Percentiles rank a stretch among this genome's conserved stretches.
Conservation (phyloP, 2,329 filamentous ascomycete genomes). For the Paracoccidioides brasiliensis region DNA sequence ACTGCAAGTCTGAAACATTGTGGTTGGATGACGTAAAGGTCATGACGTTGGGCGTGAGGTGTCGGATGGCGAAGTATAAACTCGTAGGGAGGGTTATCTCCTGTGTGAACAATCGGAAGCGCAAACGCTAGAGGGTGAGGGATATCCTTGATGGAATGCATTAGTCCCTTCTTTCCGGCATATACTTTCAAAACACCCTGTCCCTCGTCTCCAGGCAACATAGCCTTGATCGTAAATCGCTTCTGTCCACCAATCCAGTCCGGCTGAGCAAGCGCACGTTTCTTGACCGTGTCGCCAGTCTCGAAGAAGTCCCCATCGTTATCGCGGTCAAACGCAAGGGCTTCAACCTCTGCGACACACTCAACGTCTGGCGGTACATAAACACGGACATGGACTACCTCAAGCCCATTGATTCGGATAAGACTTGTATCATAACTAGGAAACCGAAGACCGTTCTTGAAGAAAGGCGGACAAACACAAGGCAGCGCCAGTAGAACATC, state of each 20-base stretch:
- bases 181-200: conserved; percentile 81
- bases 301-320: conserved; percentile 87
- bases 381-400: conserved; percentile 83
- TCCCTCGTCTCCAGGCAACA: conserved; percentile 84
- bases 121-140: conserved; percentile 82
- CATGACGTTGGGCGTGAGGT: conserved; percentile 91
- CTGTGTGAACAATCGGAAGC: conserved; percentile 78
- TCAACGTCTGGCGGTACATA: conserved; percentile 82
- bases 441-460: conserved; percentile 67
- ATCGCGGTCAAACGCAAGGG: conserved; percentile 65
- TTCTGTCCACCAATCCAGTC: conserved; percentile 84
- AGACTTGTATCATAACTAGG: conserved; percentile 83
- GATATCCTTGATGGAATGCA: conserved; percentile 96
- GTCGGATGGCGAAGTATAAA: conserved; percentile 90
- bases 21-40: conserved; percentile 91
- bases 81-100: conserved; percentile 86
- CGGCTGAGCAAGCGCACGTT: conserved; percentile 76
- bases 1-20: conserved; percentile 78
- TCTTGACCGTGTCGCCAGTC: conserved; percentile 72
- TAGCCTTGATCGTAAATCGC: conserved; percentile 82
- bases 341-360: conserved; percentile 82
- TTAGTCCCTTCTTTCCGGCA: conserved; percentile 83
- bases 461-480: conserved; percentile 74
- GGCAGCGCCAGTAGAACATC: conserved; percentile 79
- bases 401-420: conserved; percentile 74